Base-by-base conservation (phyloP, 2,329 filamentous ascomycete species). In the Arthrobotrys conoides region DNA sequence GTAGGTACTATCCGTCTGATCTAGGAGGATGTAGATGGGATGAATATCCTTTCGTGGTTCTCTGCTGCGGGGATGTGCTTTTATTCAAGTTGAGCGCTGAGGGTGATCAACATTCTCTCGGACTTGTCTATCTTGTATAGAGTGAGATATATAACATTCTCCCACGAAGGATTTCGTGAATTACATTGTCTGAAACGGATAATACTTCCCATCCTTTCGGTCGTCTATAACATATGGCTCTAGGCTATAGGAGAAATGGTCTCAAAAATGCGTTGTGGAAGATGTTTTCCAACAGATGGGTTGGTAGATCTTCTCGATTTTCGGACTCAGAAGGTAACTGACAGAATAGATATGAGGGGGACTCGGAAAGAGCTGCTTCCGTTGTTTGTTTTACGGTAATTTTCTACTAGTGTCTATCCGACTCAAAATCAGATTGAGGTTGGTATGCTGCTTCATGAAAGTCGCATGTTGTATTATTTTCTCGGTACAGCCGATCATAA, bases 251-350 rank as follows among this genome's bases (percentile, higher is more conserved):
- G 57, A 30, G n/a, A 44, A 77, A 77, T 38, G 24, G n/a, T 44
- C 68, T 66, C 68, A 51, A 72, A 55, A 72, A 48, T 77, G 73
- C 55, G 73, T 77, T 77, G 73, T 65, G 53, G 46, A 14, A 4
- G 20, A 36, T 36, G 48, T 67, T 76, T 66, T 77, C 41, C 73
- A 77, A 77, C 73, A 68, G 46, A 22, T 10, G 9, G 5, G 18
- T 10, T 55, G 5, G 18, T 27, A 10, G 55, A 55, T 67, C 27
- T 59, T 41, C 48, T 22, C 16, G 71, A 63, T 68, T 75, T 75
- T 75, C 71, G 61, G 63, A 53, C 71, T 69, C 71, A 75, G 64
- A 22, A 12, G 38, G 41, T 44, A 53, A 24, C 20, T 22, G 48
- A 22, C 24, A 24, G 9, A 9, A 24, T 14, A 5, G 20, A 24